Evolutionary conservation across 257 asterid genomes (phyloP).

Genomic region (Striga asiatica): DNA sequence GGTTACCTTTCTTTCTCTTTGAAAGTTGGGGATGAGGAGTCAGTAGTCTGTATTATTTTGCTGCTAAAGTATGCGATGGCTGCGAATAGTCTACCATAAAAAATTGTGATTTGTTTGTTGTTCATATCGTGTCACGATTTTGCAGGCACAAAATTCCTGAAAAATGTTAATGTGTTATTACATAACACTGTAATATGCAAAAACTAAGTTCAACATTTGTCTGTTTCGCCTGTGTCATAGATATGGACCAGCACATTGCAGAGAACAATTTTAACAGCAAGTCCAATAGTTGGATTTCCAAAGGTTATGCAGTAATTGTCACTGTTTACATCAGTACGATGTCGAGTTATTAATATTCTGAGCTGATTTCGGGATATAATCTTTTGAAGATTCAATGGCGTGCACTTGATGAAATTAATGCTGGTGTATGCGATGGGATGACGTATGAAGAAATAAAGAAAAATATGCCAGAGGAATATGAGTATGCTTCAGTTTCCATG

Average conservation of each 20-base stretch:
- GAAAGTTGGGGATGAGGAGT: not conserved
- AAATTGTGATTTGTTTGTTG: not conserved
- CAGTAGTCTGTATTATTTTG: not conserved
- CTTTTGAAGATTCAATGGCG: slow-evolving; percentile 91
- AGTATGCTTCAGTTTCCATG: slow-evolving; percentile 45
- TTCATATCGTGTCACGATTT: not conserved
- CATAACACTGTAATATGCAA: slow-evolving; percentile 2
- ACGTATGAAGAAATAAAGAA: slow-evolving; percentile 92
- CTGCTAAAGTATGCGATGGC: not conserved
- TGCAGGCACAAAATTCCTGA: not conserved
- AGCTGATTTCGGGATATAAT: slow-evolving; percentile 15
- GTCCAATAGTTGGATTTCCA: slow-evolving; percentile 83
- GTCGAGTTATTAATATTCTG: slow-evolving; percentile 4
- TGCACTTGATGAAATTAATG: slow-evolving; percentile 95
- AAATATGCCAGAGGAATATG: slow-evolving; percentile 95
- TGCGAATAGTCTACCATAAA: not conserved
- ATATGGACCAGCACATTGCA: slow-evolving; percentile 99
- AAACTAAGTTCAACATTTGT: slow-evolving; percentile 12
- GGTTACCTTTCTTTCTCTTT: not conserved
- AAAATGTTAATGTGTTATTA: not conserved
- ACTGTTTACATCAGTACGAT: slow-evolving; percentile 4
- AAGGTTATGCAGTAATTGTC: slow-evolving; percentile 58
- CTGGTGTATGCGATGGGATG: slow-evolving; percentile 98
- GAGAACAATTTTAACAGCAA: slow-evolving; percentile 85
- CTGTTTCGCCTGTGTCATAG: slow-evolving; percentile 35